phyloP scores from a whole-genome alignment of 345 rosid genomes.

The Acer saccharum region DNA sequence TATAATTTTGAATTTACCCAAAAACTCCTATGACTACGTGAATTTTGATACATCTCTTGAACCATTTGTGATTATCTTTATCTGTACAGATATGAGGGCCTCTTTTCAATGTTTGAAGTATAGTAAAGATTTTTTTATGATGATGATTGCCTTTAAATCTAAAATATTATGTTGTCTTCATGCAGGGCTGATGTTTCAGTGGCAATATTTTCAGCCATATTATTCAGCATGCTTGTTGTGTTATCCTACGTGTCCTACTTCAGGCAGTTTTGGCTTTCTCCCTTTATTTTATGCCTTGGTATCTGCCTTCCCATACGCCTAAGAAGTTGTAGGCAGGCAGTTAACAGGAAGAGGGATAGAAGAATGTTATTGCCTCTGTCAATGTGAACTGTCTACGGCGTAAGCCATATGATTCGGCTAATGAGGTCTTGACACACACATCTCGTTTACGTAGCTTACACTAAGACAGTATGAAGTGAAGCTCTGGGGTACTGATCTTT shows the following conservation, averaged over 20 bases:
- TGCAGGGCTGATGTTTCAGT: conserved; percentile 52
- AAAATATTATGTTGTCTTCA: conserved; percentile 16
- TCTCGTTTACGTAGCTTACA: conserved; percentile 4
- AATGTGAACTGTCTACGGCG: conserved; percentile 28
- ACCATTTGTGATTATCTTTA: background rate
- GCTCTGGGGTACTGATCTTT: conserved; percentile 14
- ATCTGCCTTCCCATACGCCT: conserved; percentile 40
- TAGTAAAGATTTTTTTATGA: background rate
- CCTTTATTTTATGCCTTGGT: conserved; percentile 30
- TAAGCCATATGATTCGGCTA: conserved; percentile 6
- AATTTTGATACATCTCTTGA: background rate
- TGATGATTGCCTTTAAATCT: background rate
- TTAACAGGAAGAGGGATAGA: conserved; percentile 46
- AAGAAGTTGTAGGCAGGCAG: conserved; percentile 40
- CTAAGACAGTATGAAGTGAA: background rate
- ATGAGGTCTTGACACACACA: background rate
- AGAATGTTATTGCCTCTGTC: conserved; percentile 52
- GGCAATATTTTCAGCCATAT: conserved; percentile 44
- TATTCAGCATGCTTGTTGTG: conserved; percentile 38
- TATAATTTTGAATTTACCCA: background rate
- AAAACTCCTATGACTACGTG: background rate
- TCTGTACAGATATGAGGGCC: background rate
- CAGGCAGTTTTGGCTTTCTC: conserved; percentile 38
- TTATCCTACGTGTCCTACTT: conserved; percentile 30
- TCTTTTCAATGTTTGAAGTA: background rate